These are phyloP conservation scores for Penicillium sp. DNA, from an alignment of 2,329 filamentous ascomycete genomes.

Conservation along the genomic window DNA sequence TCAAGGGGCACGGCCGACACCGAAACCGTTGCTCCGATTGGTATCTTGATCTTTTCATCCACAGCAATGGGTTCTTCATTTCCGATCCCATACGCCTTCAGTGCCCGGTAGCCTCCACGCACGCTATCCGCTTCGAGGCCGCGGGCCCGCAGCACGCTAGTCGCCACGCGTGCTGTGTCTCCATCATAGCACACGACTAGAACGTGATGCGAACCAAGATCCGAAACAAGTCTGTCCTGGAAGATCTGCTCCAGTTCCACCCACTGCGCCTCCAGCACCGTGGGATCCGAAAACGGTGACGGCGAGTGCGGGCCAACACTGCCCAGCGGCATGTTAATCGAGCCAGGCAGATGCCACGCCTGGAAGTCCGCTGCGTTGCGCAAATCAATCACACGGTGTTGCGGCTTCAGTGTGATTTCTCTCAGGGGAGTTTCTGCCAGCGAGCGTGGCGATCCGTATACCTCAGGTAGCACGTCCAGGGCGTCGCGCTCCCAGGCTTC, in stretches of 20 bases:
- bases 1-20: constrained; percentile 25
- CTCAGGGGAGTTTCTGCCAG: constrained; percentile 25
- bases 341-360: constrained; percentile 49
- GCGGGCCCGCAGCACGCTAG: constrained; percentile 58
- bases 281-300: constrained; percentile 54
- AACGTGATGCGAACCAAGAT: constrained; percentile 39
- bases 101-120: constrained; percentile 45
- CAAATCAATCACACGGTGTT: constrained; percentile 51
- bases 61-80: constrained; percentile 11
- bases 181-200: constrained; percentile 60
- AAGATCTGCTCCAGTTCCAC: constrained; percentile 52
- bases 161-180: constrained; percentile 59
- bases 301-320: constrained; percentile 37
- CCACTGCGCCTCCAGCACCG: constrained; percentile 54
- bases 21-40: constrained; percentile 20
- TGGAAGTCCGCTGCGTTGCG: constrained; percentile 49
- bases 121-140: constrained; percentile 54
- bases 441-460: constrained; percentile 34
- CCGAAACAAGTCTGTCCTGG: constrained; percentile 25
- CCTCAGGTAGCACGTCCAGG: constrained; percentile 44
- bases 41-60: not conserved
- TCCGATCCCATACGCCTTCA: constrained; percentile 33
- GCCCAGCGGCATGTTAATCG: constrained; percentile 51
- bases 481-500: constrained; percentile 58
- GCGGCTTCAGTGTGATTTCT: constrained; percentile 31